Evolutionary conservation across 345 rosid species (phyloP).

Genomic region (Populus davidiana): DNA sequence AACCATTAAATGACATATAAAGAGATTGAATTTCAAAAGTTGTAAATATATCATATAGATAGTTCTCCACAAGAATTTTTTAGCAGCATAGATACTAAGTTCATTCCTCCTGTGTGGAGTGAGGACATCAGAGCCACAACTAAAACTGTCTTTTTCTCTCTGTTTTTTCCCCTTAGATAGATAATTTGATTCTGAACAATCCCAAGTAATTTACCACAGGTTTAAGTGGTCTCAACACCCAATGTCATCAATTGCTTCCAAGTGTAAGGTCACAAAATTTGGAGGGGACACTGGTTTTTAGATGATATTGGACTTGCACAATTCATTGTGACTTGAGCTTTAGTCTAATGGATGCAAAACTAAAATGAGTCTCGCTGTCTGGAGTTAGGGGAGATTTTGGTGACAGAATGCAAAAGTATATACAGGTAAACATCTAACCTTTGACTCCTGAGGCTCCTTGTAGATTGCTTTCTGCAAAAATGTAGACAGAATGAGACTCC

Average conservation of each 20-base stretch:
- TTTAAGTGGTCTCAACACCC: not conserved
- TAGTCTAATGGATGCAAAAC: not conserved
- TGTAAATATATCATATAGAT: not conserved
- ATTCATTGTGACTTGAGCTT: not conserved
- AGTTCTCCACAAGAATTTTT: not conserved
- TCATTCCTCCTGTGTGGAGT: not conserved
- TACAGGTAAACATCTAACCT: constrained; percentile 44
- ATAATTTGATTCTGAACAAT: not conserved
- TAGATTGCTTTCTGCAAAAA: constrained; percentile 70
- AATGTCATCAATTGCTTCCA: not conserved
- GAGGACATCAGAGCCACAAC: not conserved
- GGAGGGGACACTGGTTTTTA: not conserved
- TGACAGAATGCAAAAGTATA: not conserved
- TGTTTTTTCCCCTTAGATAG: not conserved
- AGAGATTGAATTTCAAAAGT: not conserved
- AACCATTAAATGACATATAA: not conserved
- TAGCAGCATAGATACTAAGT: not conserved
- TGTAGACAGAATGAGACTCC: not conserved
- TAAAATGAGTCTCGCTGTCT: not conserved
- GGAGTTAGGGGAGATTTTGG: not conserved
- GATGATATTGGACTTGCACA: not conserved
- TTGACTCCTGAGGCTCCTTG: constrained; percentile 75
- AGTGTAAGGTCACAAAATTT: not conserved
- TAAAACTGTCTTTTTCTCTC: not conserved
- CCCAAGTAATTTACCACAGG: not conserved